Percentiles rank a stretch among this genome's conserved stretches.
These are phyloP conservation scores for Vigna nakashimae DNA, from an alignment of 306 rosid genomes.

Conservation along the genomic window DNA sequence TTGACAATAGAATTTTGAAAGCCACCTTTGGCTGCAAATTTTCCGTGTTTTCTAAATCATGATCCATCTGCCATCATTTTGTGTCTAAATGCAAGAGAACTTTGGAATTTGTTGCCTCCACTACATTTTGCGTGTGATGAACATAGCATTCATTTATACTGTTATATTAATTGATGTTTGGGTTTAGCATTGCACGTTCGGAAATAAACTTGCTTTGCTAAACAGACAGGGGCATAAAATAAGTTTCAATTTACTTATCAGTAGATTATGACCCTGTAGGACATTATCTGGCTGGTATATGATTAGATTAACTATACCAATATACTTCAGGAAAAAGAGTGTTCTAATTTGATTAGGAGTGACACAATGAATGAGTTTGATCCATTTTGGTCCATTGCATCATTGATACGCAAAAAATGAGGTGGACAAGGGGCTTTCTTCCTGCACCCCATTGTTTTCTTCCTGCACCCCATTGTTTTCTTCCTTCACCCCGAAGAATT, in stretches of 20 bases:
- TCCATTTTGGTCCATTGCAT: no score
- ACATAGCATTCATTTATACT: neutral
- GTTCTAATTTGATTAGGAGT: no score
- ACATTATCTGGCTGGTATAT: no score
- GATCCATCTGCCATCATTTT: slow-evolving; percentile 10
- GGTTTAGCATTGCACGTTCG: neutral
- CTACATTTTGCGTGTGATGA: neutral
- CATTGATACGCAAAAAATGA: no score
- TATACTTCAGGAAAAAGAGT: no score
- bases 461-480: no score
- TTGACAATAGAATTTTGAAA: slow-evolving; percentile 29
- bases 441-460: no score
- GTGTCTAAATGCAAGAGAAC: slow-evolving; percentile 19
- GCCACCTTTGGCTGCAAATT: slow-evolving; percentile 10
- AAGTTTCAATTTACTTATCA: neutral
- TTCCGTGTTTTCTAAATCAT: slow-evolving; percentile 3
- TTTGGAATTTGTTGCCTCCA: slow-evolving; percentile 16
- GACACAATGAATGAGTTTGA: no score
- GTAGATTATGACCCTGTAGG: no score
- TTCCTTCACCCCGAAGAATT: no score
- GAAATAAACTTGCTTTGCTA: neutral
- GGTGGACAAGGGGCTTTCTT: no score
- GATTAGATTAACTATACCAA: no score
- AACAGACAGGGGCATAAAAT: neutral
- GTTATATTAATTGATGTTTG: neutral